These are phyloP conservation scores for Thalia dealbata DNA, from an alignment of 176 grass and related monocot species.

Conservation along the genomic window DNA sequence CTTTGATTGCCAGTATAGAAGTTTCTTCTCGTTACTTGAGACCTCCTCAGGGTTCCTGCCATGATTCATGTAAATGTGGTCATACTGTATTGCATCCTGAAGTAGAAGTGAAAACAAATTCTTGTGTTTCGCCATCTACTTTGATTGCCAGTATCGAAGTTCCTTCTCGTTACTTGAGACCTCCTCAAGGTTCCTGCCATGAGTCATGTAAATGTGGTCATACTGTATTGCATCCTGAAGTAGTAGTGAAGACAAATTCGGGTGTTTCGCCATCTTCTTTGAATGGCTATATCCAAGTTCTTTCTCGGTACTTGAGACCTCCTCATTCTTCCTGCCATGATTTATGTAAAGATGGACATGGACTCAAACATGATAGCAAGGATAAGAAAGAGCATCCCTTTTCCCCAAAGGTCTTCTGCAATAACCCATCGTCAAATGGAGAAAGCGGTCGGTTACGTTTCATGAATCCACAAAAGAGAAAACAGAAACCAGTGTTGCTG, in stretches of 20 bases:
- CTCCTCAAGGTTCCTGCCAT: constrained; percentile 8
- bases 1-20: too few species aligned
- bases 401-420: constrained; percentile 6
- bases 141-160: neutral
- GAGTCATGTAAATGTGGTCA: constrained; percentile 3
- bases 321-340: constrained; percentile 6
- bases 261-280: neutral
- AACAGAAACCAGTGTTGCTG: neutral
- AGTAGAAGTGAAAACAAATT: neutral
- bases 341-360: constrained; percentile 5
- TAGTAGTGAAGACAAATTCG: neutral
- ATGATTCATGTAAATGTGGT: too few species aligned
- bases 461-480: neutral
- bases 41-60: too few species aligned
- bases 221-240: too few species aligned
- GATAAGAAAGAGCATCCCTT: constrained; percentile 27
- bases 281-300: neutral
- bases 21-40: too few species aligned
- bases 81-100: neutral
- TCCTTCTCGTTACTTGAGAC: constrained; percentile 2
- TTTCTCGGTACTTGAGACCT: constrained; percentile 3
- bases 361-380: neutral
- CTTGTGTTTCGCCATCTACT: neutral
- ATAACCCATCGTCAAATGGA: constrained; percentile 5
- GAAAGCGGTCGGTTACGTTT: neutral